Evolutionary conservation across 345 rosid species (phyloP).

Genomic region (Dipteronia dyeriana): DNA sequence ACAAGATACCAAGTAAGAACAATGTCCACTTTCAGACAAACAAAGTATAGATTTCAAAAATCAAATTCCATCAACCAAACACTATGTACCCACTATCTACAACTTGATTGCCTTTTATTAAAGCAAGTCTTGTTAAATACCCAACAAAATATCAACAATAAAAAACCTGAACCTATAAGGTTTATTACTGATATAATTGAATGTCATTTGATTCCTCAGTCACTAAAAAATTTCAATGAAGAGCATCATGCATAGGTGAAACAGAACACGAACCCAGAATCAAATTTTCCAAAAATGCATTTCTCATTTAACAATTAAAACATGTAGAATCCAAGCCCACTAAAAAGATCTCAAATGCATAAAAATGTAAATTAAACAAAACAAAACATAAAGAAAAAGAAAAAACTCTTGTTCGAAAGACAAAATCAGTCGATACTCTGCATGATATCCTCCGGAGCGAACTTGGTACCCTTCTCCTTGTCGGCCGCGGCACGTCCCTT

Average conservation of each 20-base stretch:
- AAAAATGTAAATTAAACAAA: background rate
- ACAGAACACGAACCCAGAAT: background rate
- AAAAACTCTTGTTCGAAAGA: background rate
- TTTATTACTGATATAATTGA: background rate
- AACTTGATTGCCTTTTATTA: too few relatives aligned
- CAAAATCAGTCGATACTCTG: slow-evolving; percentile 58
- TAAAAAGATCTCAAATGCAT: slow-evolving; percentile 3
- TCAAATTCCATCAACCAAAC: too few relatives aligned
- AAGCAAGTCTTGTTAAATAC: too few relatives aligned
- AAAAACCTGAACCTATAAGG: too few relatives aligned
- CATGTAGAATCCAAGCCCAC: background rate
- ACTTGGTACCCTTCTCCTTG: slow-evolving; percentile 79
- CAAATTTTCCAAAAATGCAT: background rate
- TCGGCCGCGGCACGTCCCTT: slow-evolving; percentile 81
- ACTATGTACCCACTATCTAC: too few relatives aligned
- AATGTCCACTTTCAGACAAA: too few relatives aligned
- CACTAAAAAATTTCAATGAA: background rate
- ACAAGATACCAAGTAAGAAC: too few relatives aligned
- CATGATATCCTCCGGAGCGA: slow-evolving; percentile 76
- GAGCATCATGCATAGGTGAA: background rate
- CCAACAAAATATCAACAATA: too few relatives aligned
- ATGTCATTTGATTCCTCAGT: background rate
- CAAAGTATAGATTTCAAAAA: too few relatives aligned
- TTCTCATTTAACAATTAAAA: background rate
- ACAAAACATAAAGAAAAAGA: background rate